A percentile compares a stretch with the other conserved stretches of the same genome.
These are phyloP conservation scores for Niebla homalea DNA, from an alignment of 495 filamentous ascomycete genomes.

Conservation along the genomic window DNA sequence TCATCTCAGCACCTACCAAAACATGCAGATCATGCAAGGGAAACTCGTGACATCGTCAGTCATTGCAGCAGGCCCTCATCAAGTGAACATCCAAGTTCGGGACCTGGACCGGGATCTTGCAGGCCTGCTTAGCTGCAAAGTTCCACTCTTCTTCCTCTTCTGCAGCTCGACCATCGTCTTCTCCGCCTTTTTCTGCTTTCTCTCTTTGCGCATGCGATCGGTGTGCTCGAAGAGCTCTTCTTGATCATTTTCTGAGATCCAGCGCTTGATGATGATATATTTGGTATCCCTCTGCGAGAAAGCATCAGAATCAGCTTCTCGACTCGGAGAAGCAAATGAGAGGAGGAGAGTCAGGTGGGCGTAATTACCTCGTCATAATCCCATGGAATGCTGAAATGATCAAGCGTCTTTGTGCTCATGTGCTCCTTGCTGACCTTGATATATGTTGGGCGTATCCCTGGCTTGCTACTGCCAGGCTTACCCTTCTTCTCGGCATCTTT, in stretches of 20 bases:
- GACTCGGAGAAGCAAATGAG: not conserved
- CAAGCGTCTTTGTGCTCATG: slow-evolving; percentile 35
- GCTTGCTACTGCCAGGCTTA: slow-evolving; percentile 3
- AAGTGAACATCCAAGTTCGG: slow-evolving; percentile 13
- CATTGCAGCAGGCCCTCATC: not conserved
- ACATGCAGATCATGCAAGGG: not conserved
- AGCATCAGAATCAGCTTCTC: slow-evolving; percentile 13
- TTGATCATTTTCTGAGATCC: slow-evolving; percentile 60
- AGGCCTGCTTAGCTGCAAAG: slow-evolving; percentile 33
- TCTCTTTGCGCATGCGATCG: slow-evolving; percentile 42
- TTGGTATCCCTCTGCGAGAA: slow-evolving; percentile 40
- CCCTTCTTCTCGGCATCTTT: slow-evolving; percentile 3
- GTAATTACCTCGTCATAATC: slow-evolving; percentile 24
- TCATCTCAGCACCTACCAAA: too few relatives aligned
- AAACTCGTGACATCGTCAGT: not conserved
- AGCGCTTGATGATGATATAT: slow-evolving; percentile 64
- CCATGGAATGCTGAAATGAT: slow-evolving; percentile 36
- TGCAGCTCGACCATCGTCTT: slow-evolving; percentile 33
- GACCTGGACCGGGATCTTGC: slow-evolving; percentile 9
- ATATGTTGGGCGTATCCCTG: slow-evolving; percentile 27
- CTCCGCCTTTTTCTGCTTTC: slow-evolving; percentile 29
- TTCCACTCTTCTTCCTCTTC: slow-evolving; percentile 31
- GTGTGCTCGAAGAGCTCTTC: slow-evolving; percentile 63
- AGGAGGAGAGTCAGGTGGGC: not conserved
- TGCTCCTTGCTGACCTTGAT: slow-evolving; percentile 42